A percentile compares a stretch with the other conserved stretches of the same genome.
phyloP scores from a whole-genome alignment of 2,329 filamentous ascomycete species.

The Blastomyces percursus region DNA sequence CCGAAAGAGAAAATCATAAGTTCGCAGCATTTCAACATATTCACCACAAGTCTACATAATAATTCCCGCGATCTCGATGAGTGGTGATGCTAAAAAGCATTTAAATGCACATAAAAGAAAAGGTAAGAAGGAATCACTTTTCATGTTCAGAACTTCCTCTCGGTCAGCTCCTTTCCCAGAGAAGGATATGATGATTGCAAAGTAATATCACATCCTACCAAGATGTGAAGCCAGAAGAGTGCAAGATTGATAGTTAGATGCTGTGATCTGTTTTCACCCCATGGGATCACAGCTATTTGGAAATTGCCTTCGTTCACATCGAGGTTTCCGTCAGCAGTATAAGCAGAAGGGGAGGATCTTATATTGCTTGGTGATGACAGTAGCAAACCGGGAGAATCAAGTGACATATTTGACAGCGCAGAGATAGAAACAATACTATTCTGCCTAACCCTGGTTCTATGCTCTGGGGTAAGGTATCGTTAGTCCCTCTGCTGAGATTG shows the following conservation, averaged over 20 bases:
- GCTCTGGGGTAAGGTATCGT: no score
- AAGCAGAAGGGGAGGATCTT: slow-evolving; percentile 3
- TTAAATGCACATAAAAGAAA: no score
- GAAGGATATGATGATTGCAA: slow-evolving; percentile 4
- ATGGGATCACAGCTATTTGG: slow-evolving; percentile 4
- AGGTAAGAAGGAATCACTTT: no score
- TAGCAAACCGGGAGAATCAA: not conserved
- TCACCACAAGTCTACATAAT: no score
- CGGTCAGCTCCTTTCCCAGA: not conserved
- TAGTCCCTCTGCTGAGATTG: not conserved
- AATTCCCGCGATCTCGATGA: no score
- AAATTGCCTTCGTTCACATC: slow-evolving; percentile 1
- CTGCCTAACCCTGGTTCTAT: no score
- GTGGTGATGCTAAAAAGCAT: no score
- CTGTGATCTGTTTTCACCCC: slow-evolving; percentile 2
- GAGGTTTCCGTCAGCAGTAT: slow-evolving; percentile 3
- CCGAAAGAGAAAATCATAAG: no score
- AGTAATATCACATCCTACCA: slow-evolving; percentile 5
- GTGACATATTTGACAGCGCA: not conserved
- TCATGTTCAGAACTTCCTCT: no score
- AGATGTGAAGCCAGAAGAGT: slow-evolving; percentile 6
- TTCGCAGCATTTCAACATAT: no score
- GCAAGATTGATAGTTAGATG: slow-evolving; percentile 6
- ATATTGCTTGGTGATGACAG: not conserved
- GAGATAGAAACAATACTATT: not conserved